Base-by-base conservation (phyloP, 371 early-diverging fungal genomes). In the Rhizomucor miehei region DNA sequence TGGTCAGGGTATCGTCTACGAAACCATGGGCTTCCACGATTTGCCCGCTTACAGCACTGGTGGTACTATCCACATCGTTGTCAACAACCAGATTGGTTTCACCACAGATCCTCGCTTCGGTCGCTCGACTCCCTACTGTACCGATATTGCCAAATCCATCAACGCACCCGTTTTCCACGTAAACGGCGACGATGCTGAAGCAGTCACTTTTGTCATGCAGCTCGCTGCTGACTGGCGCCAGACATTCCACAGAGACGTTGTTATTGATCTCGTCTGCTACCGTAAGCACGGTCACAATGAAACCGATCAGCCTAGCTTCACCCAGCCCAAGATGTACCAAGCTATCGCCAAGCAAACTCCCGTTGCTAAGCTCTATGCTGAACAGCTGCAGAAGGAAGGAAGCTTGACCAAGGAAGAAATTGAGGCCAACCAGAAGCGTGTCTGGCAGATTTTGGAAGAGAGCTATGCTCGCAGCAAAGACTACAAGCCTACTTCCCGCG, bases 1-100 rank as follows among this genome's bases (percentile, higher is more conserved):
- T 44, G 97, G 90, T 51, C 98, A 98, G 77, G 98, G 98, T 67
- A 81, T 98, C 44, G 95, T 97, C 37, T 95, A 95, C 67, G 97
- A 98, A 73, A 96, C 98, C 41, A 79, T 98, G 60, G 97, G 96
- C 37, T 89, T 98, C 81, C 86, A 88, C 57, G 95, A 96, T 59
- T 78, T 98, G 53, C 96, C 98, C 17, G 83, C 87, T 45, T 98
- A 96, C 84, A 84, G 91, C 48, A 94, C 94, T 36, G 98, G 98
- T 62, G 98, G 98, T 50, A 94, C 96, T 16, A 82, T 98, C 59
- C 98, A 98, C 80, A 88, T 97, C 60, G 89, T 98, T 46, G 93
- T 95, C 68, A 98, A 98, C 86, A 98, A 98, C 86, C 98, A 98
- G 79, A 90, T 98, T 52, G 98, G 98, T 51, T 98, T 95, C 80